A percentile compares a stretch with the other conserved stretches of the same genome.
These are phyloP conservation scores for Massarina eburnea DNA, from an alignment of 2,329 filamentous ascomycete species.

Conservation along the genomic window DNA sequence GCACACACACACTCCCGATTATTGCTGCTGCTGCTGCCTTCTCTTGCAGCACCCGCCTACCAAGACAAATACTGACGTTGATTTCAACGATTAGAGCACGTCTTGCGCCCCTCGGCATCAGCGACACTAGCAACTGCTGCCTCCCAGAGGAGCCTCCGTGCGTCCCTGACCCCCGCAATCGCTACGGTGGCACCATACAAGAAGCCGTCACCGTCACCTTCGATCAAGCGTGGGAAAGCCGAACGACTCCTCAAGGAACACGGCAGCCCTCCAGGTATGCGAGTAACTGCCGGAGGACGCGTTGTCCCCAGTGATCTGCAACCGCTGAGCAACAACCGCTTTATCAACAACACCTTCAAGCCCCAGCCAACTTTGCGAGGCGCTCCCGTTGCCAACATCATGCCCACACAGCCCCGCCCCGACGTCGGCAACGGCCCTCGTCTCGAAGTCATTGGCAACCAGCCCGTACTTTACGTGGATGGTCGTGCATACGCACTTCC, in stretches of 20 bases:
- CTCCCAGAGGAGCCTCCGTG: constrained; percentile 29
- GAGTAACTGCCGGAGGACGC: constrained; percentile 55
- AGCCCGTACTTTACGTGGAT: constrained; percentile 34
- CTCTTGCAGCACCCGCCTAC: background rate
- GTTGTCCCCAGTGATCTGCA: constrained; percentile 52
- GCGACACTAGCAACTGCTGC: constrained; percentile 28
- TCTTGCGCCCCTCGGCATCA: constrained; percentile 45
- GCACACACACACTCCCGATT: too few relatives aligned
- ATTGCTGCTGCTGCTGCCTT: too few relatives aligned
- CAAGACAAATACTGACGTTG: too few relatives aligned
- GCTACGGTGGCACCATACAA: constrained; percentile 27
- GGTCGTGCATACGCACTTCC: constrained; percentile 36
- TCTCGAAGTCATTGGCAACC: constrained; percentile 33
- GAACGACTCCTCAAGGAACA: constrained; percentile 55
- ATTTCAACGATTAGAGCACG: constrained; percentile 35
- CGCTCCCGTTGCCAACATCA: constrained; percentile 21
- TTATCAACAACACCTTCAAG: constrained; percentile 32
- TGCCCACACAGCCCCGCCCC: constrained; percentile 25
- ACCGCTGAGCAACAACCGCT: constrained; percentile 33
- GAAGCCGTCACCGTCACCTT: constrained; percentile 52
- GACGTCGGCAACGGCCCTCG: constrained; percentile 24
- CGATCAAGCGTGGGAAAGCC: constrained; percentile 52
- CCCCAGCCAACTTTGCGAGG: constrained; percentile 23
- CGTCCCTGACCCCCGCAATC: constrained; percentile 18
- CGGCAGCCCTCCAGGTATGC: constrained; percentile 53